Percentiles rank a stretch among this genome's conserved stretches.
Conservation (phyloP, 495 filamentous ascomycete species). For the Neurospora tetrasperma region DNA sequence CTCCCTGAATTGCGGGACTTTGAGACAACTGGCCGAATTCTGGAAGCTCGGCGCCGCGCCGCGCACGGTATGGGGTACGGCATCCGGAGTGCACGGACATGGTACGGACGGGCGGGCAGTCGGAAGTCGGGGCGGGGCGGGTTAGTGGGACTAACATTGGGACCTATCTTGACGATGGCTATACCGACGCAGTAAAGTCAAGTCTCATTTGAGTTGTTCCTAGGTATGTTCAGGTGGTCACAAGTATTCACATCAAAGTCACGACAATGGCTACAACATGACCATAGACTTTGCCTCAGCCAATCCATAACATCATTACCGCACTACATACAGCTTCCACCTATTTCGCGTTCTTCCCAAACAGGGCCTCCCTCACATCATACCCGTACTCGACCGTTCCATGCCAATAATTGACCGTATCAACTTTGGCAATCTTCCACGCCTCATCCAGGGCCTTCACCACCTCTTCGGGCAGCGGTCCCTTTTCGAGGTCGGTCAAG, state of each 20-base stretch:
- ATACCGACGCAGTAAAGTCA: neutral
- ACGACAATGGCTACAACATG: neutral
- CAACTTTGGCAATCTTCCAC: constrained; percentile 54
- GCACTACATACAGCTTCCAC: neutral
- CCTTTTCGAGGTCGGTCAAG: constrained; percentile 70
- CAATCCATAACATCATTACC: neutral
- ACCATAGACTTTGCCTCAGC: neutral
- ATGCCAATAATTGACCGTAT: constrained; percentile 69
- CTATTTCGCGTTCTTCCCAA: constrained; percentile 32
- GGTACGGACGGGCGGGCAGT: neutral
- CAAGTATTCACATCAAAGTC: neutral
- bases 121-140: neutral
- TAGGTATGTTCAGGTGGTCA: neutral
- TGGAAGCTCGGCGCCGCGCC: neutral
- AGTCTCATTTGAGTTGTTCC: neutral
- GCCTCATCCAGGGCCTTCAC: constrained; percentile 72
- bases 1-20: neutral
- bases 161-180: neutral
- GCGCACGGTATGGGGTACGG: neutral
- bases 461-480: constrained; percentile 77
- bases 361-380: constrained; percentile 58
- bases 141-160: neutral
- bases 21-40: too few relatives aligned
- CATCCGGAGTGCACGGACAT: neutral
- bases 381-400: constrained; percentile 65